Conservation (phyloP, 2,329 filamentous ascomycete species). For the Colletotrichum theobromicola region DNA sequence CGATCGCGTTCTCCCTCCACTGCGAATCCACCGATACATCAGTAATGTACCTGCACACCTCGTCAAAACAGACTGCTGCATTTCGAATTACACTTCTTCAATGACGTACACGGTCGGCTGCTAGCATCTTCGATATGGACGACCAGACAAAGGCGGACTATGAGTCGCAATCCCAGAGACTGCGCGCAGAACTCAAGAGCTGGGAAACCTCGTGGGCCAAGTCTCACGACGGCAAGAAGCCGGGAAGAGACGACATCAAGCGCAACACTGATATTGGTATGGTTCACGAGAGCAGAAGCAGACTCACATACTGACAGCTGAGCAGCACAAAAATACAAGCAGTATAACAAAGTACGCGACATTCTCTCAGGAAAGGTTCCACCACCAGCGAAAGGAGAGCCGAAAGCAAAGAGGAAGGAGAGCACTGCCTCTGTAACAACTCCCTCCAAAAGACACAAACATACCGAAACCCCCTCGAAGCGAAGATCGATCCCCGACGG, state of each 20-base stretch:
- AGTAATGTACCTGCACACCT: neutral
- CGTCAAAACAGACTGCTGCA: neutral
- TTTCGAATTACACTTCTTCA: neutral
- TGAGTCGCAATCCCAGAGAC: constrained; percentile 54
- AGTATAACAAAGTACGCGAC: constrained; percentile 72
- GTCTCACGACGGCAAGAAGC: constrained; percentile 70
- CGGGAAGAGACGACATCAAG: constrained; percentile 78
- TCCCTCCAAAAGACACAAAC: constrained; percentile 56
- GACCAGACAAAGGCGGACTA: constrained; percentile 46
- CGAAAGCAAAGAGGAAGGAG: constrained; percentile 41
- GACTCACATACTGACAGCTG: neutral
- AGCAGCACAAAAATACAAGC: constrained; percentile 75
- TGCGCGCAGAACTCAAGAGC: constrained; percentile 74
- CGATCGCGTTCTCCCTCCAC: constrained; percentile 1
- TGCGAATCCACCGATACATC: neutral
- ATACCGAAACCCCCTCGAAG: constrained; percentile 54
- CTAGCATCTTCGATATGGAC: constrained; percentile 45
- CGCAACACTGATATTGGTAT: constrained; percentile 73
- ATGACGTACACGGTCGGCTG: neutral
- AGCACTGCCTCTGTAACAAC: constrained; percentile 44
- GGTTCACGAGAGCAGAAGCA: constrained; percentile 10
- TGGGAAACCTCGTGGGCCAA: constrained; percentile 76
- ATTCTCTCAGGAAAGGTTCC: constrained; percentile 59
- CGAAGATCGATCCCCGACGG: constrained; percentile 36
- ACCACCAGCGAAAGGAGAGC: constrained; percentile 42